Evolutionary conservation across 129 eudicot species (phyloP).

Genomic region (Flaveria brownii): DNA sequence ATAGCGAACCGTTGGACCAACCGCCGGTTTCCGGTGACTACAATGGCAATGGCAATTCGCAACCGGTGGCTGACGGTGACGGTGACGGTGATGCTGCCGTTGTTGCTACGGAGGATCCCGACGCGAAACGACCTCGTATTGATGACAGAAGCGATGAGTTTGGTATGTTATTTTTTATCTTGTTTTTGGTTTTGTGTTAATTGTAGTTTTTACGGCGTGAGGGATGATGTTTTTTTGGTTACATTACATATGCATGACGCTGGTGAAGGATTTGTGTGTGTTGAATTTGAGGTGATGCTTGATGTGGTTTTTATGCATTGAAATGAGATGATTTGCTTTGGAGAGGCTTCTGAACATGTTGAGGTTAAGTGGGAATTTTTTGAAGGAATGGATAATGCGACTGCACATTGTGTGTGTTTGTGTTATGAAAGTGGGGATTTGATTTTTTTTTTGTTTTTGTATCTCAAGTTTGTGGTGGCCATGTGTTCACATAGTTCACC

Average conservation of each 20-base stretch:
- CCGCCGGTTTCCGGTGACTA: conserved; percentile 36
- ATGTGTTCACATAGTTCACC: neutral
- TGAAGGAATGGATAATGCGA: neutral
- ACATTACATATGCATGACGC: neutral
- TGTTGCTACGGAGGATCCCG: conserved; percentile 45
- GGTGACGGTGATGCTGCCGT: conserved; percentile 24
- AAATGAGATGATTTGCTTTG: neutral
- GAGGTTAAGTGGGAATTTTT: neutral
- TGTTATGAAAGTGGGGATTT: neutral
- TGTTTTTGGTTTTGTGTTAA: neutral
- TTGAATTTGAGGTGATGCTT: neutral
- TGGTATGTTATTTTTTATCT: conserved; percentile 37
- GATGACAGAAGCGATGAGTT: conserved; percentile 41
- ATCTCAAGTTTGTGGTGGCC: neutral
- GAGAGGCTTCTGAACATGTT: neutral
- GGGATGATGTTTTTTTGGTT: neutral
- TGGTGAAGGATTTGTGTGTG: neutral
- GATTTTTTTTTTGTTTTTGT: neutral
- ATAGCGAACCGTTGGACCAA: conserved; percentile 50
- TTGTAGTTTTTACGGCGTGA: conserved; percentile 7
- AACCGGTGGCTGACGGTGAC: conserved; percentile 18
- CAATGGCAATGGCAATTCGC: conserved; percentile 33
- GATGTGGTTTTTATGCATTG: neutral
- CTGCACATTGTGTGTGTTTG: neutral
- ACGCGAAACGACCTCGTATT: conserved; percentile 73